A percentile compares a stretch with the other conserved stretches of the same genome.
Evolutionary conservation across 345 rosid species (phyloP).

Genomic region (Eutrema japonicum): DNA sequence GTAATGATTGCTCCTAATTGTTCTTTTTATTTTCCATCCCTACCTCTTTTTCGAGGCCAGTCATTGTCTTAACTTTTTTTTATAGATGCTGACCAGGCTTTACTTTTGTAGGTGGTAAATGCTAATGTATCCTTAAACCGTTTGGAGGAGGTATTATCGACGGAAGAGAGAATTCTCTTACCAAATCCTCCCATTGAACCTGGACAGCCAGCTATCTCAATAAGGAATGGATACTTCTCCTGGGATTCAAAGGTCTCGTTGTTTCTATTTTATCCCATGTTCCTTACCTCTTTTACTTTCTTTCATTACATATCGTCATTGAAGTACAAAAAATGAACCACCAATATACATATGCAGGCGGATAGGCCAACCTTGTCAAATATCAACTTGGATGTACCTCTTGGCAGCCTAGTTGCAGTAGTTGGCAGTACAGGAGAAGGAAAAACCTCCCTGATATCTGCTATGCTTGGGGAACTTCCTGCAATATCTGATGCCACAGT

Average conservation of each 20-base stretch:
- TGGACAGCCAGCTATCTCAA: conserved; percentile 72
- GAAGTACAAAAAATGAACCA: conserved; percentile 14
- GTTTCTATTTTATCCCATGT: conserved; percentile 7
- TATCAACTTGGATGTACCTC: conserved; percentile 81
- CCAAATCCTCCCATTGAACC: conserved; percentile 90
- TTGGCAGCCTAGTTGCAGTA: conserved; percentile 91
- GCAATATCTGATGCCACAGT: conserved; percentile 66
- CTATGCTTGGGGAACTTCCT: conserved; percentile 99
- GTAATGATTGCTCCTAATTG: neutral
- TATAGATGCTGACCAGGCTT: conserved; percentile 34
- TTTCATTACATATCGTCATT: conserved; percentile 17
- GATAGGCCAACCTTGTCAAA: conserved; percentile 88
- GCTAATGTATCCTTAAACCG: conserved; percentile 96
- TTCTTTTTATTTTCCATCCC: neutral
- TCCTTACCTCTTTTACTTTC: conserved; percentile 36
- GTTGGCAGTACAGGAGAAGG: conserved; percentile 99
- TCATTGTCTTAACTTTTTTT: conserved; percentile 8
- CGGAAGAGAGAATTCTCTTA: conserved; percentile 90
- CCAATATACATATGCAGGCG: conserved; percentile 54
- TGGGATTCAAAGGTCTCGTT: conserved; percentile 90
- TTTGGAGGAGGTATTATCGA: conserved; percentile 84
- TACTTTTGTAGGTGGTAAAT: conserved; percentile 66
- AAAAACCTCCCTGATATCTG: conserved; percentile 91
- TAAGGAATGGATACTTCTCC: conserved; percentile 84
- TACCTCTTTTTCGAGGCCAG: conserved; percentile 15